Percentiles rank a stretch among this genome's conserved stretches.
phyloP scores from a whole-genome alignment of 2,329 filamentous ascomycete genomes.

The Apiospora hydei region DNA sequence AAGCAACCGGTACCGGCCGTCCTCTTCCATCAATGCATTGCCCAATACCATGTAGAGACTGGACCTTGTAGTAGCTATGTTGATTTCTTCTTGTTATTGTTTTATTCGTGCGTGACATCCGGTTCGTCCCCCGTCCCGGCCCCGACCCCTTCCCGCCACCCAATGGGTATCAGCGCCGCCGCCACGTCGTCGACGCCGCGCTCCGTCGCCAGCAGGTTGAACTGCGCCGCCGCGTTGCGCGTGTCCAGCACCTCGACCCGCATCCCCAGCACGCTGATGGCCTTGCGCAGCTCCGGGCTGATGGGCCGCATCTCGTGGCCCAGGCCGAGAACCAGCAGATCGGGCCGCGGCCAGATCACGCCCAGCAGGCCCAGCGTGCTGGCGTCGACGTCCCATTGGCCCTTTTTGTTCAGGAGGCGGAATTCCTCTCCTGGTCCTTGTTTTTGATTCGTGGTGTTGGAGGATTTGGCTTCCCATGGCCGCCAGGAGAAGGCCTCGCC shows the following conservation, averaged over 20 bases:
- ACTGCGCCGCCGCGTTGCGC: constrained; percentile 91
- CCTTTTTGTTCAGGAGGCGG: constrained; percentile 74
- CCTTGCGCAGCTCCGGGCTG: constrained; percentile 74
- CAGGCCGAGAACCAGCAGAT: constrained; percentile 88
- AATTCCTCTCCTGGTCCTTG: constrained; percentile 39
- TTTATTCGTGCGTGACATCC: constrained; percentile 27
- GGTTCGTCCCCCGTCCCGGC: constrained; percentile 36
- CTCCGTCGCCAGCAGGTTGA: constrained; percentile 95
- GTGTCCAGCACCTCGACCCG: constrained; percentile 91
- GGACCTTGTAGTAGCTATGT: neutral
- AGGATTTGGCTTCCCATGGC: constrained; percentile 70
- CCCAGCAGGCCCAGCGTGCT: constrained; percentile 78
- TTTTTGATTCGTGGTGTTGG: constrained; percentile 24
- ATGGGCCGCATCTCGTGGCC: constrained; percentile 79
- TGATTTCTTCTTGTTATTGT: no score
- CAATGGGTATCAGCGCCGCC: constrained; percentile 85
- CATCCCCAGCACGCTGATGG: constrained; percentile 81
- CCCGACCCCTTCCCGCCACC: constrained; percentile 72
- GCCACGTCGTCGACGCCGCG: constrained; percentile 85
- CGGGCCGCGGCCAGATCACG: constrained; percentile 86
- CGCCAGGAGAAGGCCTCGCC: constrained; percentile 91
- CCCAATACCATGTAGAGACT: neutral
- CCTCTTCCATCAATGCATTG: neutral
- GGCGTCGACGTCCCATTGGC: constrained; percentile 79
- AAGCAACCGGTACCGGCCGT: neutral